Conservation (phyloP, 441 rosid species). For the Populus tomentosa region DNA sequence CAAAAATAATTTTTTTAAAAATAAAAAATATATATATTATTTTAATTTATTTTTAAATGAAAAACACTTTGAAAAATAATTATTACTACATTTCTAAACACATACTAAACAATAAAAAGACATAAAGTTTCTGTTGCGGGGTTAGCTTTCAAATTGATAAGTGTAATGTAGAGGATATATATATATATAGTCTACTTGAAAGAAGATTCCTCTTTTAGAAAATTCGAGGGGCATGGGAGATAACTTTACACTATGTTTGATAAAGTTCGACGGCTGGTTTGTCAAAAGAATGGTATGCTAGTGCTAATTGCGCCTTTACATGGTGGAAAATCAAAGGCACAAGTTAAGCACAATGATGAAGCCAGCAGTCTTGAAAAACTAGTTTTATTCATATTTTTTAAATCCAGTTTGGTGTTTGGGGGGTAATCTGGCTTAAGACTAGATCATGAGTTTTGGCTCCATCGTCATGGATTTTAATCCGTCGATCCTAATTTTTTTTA, state of each 20-base stretch:
- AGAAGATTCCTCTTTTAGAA: background rate
- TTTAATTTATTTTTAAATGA: accelerated
- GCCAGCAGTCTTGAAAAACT: background rate
- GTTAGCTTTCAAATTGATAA: too few species aligned
- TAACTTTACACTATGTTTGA: background rate
- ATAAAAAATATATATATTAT: too few species aligned
- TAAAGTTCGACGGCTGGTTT: background rate
- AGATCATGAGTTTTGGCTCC: accelerated
- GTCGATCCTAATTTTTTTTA: too few species aligned
- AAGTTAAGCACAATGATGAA: background rate
- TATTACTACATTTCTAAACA: accelerated
- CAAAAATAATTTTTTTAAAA: too few species aligned
- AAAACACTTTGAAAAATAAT: too few species aligned
- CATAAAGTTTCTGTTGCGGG: too few species aligned
- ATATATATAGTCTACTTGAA: background rate
- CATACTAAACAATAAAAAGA: too few species aligned
- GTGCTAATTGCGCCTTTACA: background rate
- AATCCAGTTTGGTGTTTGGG: too few species aligned
- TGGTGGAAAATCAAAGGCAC: background rate
- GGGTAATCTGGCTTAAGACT: too few species aligned
- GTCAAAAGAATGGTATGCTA: background rate
- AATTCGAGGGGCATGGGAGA: background rate
- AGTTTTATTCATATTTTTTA: too few species aligned
- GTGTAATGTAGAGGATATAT: too few species aligned
- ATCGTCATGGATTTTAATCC: too few species aligned